Base-by-base conservation (phyloP, 192 early-diverging fungal genomes). In the Spizellomyces sp. region DNA sequence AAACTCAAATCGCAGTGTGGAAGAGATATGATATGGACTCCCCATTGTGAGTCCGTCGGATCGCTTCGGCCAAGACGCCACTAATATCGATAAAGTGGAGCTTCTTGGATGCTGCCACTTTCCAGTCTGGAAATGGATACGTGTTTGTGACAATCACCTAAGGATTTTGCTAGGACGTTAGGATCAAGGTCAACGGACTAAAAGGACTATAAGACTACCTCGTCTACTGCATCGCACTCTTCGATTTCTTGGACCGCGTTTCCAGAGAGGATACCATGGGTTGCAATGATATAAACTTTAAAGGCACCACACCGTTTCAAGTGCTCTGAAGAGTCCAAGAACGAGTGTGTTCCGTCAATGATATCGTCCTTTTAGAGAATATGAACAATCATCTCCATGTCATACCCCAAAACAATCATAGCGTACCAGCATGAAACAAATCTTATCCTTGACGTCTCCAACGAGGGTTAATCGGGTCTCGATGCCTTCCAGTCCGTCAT, bases 1-100 rank as follows among this genome's bases (percentile, higher is more conserved):
- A 0, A 54, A 19, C 4, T 64, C 61, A 73, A 8, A 75, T 68
- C n/a, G 66, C 58, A 10, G 58, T 69, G 60, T 61, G 59, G 67
- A 97, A 97, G 75, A 97, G 82, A 71, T 94, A 97, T 46, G 91
- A 93, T 77, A 97, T 93, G 73, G 87, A 90, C 81, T 97, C 95
- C 58, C 93, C 94, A 72, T 97, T 95, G 84, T 97, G 95, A 64
- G 90, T 95, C 71, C 94, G 81, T 65, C 93, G 87, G 76, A 96
- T 94, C 8, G 94, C 97, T 80, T 99, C 95, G 17, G 96, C 92
- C 58, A 99, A 78, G n/a, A 95, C 92, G 10, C 88, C 86, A 36
- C 89, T 90, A 55, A 99, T 87, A 75, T 96, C 96, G 72, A 99
- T 93, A 42, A 91, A 81, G 43, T 81, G 70, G 36, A 99, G 81